Evolutionary conservation across 768 basidiomycete species (phyloP).

Genomic region (Butyriboletus loyo): DNA sequence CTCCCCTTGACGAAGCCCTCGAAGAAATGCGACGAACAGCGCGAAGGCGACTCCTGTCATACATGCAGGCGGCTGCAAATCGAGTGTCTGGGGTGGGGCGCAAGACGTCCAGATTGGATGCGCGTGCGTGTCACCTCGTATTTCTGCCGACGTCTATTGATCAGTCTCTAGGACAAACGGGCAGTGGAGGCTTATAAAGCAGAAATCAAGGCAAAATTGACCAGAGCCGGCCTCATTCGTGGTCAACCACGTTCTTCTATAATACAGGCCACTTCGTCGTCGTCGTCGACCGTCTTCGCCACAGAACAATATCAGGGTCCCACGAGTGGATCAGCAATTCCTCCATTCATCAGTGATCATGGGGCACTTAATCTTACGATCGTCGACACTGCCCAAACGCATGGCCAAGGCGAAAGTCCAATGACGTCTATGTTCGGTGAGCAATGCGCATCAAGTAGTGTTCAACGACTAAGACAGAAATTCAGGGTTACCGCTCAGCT

Average conservation of each 20-base stretch:
- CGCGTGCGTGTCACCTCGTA: slow-evolving; percentile 45
- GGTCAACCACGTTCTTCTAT: slow-evolving; percentile 71
- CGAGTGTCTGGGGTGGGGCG: slow-evolving; percentile 82
- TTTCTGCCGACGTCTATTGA: slow-evolving; percentile 15
- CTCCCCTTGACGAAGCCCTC: slow-evolving; percentile 4
- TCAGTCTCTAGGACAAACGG: slow-evolving; percentile 64
- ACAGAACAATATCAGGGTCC: slow-evolving; percentile 26
- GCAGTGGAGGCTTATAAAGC: slow-evolving; percentile 81
- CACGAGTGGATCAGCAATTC: slow-evolving; percentile 18
- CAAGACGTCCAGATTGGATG: slow-evolving; percentile 88
- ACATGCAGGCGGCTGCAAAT: slow-evolving; percentile 81
- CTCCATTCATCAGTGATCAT: slow-evolving; percentile 21
- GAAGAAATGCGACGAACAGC: slow-evolving; percentile 88
- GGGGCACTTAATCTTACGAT: slow-evolving; percentile 21
- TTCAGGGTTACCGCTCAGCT: slow-evolving; percentile 28
- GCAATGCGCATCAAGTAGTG: not conserved
- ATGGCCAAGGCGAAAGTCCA: slow-evolving; percentile 23
- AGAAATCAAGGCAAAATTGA: slow-evolving; percentile 77
- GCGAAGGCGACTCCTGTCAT: slow-evolving; percentile 74
- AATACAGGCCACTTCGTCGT: slow-evolving; percentile 35
- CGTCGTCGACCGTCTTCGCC: slow-evolving; percentile 35
- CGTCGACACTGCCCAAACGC: slow-evolving; percentile 15
- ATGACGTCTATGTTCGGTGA: slow-evolving; percentile 30
- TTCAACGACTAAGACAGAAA: slow-evolving; percentile 9
- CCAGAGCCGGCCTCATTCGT: slow-evolving; percentile 73